Evolutionary conservation across 441 rosid genomes (phyloP).

Genomic region (Isatis lusitanica): DNA sequence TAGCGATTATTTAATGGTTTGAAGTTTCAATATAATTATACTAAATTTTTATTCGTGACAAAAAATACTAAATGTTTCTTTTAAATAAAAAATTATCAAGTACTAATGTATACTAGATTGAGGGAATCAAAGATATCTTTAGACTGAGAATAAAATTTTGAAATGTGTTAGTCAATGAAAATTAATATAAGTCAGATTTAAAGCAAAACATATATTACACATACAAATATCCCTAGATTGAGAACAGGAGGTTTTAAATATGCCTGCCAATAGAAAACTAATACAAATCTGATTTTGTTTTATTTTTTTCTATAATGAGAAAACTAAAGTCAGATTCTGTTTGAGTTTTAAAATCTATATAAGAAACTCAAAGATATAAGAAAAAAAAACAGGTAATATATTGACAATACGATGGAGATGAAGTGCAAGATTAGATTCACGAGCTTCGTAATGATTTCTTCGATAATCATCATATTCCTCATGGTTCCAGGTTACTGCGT

Average conservation of each 20-base stretch:
- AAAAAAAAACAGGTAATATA: not conserved
- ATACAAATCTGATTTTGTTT: not conserved
- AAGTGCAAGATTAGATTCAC: constrained; percentile 1
- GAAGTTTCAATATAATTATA: too few relatives aligned
- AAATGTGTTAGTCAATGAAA: not conserved
- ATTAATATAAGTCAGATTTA: not conserved
- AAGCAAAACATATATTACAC: not conserved
- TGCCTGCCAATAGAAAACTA: not conserved
- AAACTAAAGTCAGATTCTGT: not conserved
- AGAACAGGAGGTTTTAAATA: not conserved
- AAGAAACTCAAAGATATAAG: not conserved
- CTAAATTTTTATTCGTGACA: too few relatives aligned
- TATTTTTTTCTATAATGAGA: too few relatives aligned
- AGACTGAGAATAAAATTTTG: not conserved
- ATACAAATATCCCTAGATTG: not conserved
- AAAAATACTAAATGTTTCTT: too few relatives aligned
- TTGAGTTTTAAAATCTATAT: not conserved
- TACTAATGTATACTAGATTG: not conserved
- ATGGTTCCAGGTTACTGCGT: constrained; percentile 13
- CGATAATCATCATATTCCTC: not conserved
- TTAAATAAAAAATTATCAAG: too few relatives aligned
- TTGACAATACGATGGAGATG: not conserved
- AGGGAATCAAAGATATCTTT: not conserved
- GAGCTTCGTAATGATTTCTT: not conserved
- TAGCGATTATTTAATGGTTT: too few relatives aligned